phyloP scores from a whole-genome alignment of 441 rosid genomes.

The Croton setiger region DNA sequence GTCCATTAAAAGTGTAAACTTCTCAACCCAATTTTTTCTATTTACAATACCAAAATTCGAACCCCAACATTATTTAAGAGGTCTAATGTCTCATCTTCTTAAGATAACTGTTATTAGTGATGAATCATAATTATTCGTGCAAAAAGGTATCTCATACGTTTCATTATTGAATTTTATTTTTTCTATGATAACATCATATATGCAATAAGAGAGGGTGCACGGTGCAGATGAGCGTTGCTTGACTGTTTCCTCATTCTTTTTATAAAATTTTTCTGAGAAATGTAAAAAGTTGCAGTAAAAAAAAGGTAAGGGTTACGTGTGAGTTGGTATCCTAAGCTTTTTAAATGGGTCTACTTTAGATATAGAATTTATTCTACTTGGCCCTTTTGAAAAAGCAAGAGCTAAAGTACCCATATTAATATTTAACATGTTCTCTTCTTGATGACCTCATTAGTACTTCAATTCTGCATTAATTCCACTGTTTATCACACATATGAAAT shows the following conservation, averaged over 20 bases:
- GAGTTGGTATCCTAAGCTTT: slow-evolving; percentile 38
- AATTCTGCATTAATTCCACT: background rate
- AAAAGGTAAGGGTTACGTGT: slow-evolving; percentile 25
- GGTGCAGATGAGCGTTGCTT: slow-evolving; percentile 23
- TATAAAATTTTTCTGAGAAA: slow-evolving; percentile 18
- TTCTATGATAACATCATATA: too few relatives aligned
- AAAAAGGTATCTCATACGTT: too few relatives aligned
- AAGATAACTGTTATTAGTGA: too few relatives aligned
- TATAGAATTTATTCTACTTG: slow-evolving; percentile 28
- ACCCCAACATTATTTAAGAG: too few relatives aligned
- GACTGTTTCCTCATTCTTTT: background rate
- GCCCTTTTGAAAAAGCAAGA: slow-evolving; percentile 8
- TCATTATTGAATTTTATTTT: too few relatives aligned
- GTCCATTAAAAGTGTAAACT: too few relatives aligned
- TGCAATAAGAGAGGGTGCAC: background rate
- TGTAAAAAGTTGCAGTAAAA: slow-evolving; percentile 13
- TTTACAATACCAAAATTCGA: too few relatives aligned
- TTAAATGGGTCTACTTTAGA: slow-evolving; percentile 16
- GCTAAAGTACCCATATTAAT: background rate
- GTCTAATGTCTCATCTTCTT: too few relatives aligned
- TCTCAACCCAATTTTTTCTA: too few relatives aligned
- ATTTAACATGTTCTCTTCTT: background rate
- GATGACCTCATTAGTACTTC: background rate
- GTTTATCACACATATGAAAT: background rate
- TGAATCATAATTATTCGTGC: too few relatives aligned